A percentile compares a stretch with the other conserved stretches of the same genome.
These are phyloP conservation scores for Syncephalastrum contaminatum DNA, from an alignment of 371 early-diverging fungal species.

Conservation along the genomic window DNA sequence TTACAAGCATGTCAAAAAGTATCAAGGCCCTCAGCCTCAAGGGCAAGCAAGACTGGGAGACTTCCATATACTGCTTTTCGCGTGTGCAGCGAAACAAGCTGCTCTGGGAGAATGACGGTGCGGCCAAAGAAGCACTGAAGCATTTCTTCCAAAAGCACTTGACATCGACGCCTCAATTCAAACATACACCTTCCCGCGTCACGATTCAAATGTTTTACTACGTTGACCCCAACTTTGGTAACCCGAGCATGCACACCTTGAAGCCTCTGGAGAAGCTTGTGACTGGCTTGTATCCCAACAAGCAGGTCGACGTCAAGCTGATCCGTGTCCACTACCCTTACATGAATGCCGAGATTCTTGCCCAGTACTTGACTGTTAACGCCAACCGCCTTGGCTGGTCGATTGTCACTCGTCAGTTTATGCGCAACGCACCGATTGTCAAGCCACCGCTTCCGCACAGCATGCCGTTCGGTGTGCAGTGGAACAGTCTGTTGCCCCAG, in stretches of 20 bases:
- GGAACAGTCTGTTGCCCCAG: slow-evolving; percentile 49
- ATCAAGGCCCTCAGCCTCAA: slow-evolving; percentile 51
- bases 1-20: slow-evolving; percentile 43
- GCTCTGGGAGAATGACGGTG: slow-evolving; percentile 51
- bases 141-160: slow-evolving; percentile 50
- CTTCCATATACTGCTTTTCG: slow-evolving; percentile 46
- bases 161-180: slow-evolving; percentile 50
- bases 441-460: slow-evolving; percentile 51
- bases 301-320: slow-evolving; percentile 43
- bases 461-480: slow-evolving; percentile 48
- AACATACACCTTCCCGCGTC: slow-evolving; percentile 46
- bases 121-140: slow-evolving; percentile 38
- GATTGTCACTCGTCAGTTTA: slow-evolving; percentile 40
- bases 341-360: slow-evolving; percentile 54
- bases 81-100: slow-evolving; percentile 47
- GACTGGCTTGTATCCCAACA: slow-evolving; percentile 41
- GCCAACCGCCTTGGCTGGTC: slow-evolving; percentile 41
- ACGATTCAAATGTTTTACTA: slow-evolving; percentile 53
- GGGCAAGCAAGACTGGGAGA: slow-evolving; percentile 53
- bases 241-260: slow-evolving; percentile 31
- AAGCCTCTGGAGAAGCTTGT: slow-evolving; percentile 46
- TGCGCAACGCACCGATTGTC: slow-evolving; percentile 44
- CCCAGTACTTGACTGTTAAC: slow-evolving; percentile 49
- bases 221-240: slow-evolving; percentile 38
- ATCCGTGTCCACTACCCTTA: slow-evolving; percentile 50